Evolutionary conservation across 805 yeast species (phyloP).

Genomic region (Ogataea pignaliae): DNA sequence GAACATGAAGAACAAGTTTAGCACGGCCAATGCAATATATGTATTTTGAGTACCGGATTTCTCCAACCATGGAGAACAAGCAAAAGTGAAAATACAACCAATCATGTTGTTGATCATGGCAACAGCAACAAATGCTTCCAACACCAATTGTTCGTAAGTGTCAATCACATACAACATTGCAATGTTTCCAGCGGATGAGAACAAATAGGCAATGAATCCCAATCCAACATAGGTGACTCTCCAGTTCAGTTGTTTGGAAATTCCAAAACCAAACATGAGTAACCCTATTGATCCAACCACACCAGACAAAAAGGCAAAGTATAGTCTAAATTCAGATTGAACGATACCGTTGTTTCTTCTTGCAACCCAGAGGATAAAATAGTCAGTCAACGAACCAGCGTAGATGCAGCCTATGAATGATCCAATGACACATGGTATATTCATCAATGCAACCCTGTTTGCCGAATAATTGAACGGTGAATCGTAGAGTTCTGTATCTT

Average conservation of each 20-base stretch:
- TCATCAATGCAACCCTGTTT: constrained; percentile 69
- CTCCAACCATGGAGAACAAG: constrained; percentile 59
- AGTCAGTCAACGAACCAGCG: constrained; percentile 61
- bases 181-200: constrained; percentile 65
- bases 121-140: constrained; percentile 65
- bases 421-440: constrained; percentile 65
- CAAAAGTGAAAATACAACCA: constrained; percentile 63
- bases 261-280: constrained; percentile 62
- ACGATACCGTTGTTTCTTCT: constrained; percentile 53
- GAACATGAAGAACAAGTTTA: constrained; percentile 51
- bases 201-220: constrained; percentile 62
- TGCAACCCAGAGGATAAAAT: constrained; percentile 62
- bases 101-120: constrained; percentile 57
- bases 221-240: constrained; percentile 54
- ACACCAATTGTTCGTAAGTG: constrained; percentile 59
- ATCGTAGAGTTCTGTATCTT: constrained; percentile 57
- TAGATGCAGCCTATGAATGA: constrained; percentile 61
- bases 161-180: constrained; percentile 65
- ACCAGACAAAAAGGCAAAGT: constrained; percentile 53
- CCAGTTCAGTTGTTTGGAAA: constrained; percentile 48
- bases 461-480: constrained; percentile 63
- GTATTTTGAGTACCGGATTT: constrained; percentile 54
- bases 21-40: constrained; percentile 55
- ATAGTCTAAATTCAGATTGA: constrained; percentile 62
- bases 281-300: constrained; percentile 57